phyloP scores from a whole-genome alignment of 129 eudicot species.

The Solidago caesia region DNA sequence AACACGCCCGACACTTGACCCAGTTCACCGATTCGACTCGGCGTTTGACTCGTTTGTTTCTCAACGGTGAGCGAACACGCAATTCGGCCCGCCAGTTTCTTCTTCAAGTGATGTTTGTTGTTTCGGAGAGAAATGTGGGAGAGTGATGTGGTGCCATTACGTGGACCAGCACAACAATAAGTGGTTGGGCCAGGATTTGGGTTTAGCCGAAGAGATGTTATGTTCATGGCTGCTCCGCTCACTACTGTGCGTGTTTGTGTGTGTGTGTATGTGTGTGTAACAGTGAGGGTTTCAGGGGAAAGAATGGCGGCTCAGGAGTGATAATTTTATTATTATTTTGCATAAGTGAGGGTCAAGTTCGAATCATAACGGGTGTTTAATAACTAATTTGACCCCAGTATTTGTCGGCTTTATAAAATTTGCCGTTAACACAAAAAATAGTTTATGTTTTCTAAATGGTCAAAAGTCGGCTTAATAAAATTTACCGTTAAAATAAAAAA shows the following conservation, averaged over 20 bases:
- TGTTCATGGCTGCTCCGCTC: conserved; percentile 26
- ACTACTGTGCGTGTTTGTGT: background rate
- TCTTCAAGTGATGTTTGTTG: conserved; percentile 14
- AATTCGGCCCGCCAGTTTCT: conserved; percentile 12
- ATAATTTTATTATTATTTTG: too few relatives aligned
- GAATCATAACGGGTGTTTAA: too few relatives aligned
- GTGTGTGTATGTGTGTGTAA: background rate
- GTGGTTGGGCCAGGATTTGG: conserved; percentile 30
- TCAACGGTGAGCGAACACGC: conserved; percentile 20
- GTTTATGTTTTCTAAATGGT: too few relatives aligned
- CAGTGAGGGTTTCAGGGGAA: conserved; percentile 22
- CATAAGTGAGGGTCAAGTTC: too few relatives aligned
- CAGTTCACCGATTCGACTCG: conserved; percentile 59
- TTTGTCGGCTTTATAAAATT: too few relatives aligned
- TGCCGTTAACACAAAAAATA: too few relatives aligned
- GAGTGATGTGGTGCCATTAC: conserved; percentile 9
- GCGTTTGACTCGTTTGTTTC: conserved; percentile 26
- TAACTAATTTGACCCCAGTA: too few relatives aligned
- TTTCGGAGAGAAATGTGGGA: conserved; percentile 9
- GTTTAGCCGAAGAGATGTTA: conserved; percentile 38
- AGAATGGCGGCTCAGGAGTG: background rate
- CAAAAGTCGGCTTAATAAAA: too few relatives aligned
- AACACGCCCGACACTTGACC: conserved; percentile 88
- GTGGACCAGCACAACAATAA: background rate
- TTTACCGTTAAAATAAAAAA: too few relatives aligned